Evolutionary conservation across 768 basidiomycete species (phyloP), one percentile per base, ranked within the genome.

Genomic region (Russula abietina): DNA sequence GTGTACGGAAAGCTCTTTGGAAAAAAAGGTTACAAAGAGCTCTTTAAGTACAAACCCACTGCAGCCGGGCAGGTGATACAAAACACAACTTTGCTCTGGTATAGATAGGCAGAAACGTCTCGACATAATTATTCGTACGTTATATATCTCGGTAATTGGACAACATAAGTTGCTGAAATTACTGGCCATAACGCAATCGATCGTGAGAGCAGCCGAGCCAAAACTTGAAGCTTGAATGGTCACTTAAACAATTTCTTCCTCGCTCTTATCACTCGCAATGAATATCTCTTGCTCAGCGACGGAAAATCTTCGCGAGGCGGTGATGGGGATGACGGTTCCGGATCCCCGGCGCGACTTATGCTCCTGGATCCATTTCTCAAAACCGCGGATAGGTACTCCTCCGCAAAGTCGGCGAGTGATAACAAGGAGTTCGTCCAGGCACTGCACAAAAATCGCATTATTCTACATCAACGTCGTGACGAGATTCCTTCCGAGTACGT

Each of bases 371-470:
- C 64, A 60, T 48, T 28, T 61, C 41, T 60, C 56, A 32, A 67
- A 59, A 19, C 59, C 66, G 11, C 64, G 59, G 41, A 66, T 45
- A 28, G 60, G 59, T 3, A 61, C 65, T 48, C 49, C 62, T 2
- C 62, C 64, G 28, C 64, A 65, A 24, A 65, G 64, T 32, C 56
- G 48, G 36, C 64, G 61, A 16, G 61, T 65, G 11, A 57, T 45
- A 6, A 28, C 50, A 46, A 53, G 60, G 26, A 65, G 64, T 36
- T 65, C 61, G 22, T 62, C 64, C 55, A 65, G 30, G 43, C 61
- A 65, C 64, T 65, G 46, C 28, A 62, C 16, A 48, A 9, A n/a
- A 3, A 24, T 11, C 12, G 4, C 14, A 38, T 19, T 12, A n/a
- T 46, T 58, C 8, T 33, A 53, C 51, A 53, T 26, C n/a, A 26